Evolutionary conservation across 805 yeast species (phyloP), one percentile per base, ranked within the genome.

Genomic region (Nematodospora valgi): DNA sequence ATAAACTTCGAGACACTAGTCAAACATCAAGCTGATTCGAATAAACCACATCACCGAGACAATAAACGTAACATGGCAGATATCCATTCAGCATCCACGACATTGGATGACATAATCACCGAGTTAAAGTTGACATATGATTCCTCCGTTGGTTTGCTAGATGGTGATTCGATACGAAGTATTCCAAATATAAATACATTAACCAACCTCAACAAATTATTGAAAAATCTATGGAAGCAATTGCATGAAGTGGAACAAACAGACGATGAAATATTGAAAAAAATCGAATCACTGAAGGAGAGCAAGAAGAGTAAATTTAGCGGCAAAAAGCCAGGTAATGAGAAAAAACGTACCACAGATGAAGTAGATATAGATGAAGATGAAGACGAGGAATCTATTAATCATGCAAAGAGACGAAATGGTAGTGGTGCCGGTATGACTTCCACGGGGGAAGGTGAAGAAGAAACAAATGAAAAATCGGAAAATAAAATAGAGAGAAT

Each of bases 71-170:
- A n/a, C n/a, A n/a, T n/a, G n/a, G n/a, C n/a, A n/a, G n/a, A n/a
- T n/a, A n/a, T n/a, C n/a, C 21, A 34, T 34, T 49, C 62, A 5
- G 70, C 72, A 9, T 58, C 72, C 4, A 66, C 70, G 4, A 58
- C 65, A 6, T 51, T 82, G 34, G 69, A 70, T 19, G 72, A 74
- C 36, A 71, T 82, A 10, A 58, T 82, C 35, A 59, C 61, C 30
- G 76, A 74, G 43, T 55, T 80, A 24, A 64, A 69, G 30, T 54
- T 82, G 35, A 59, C 74, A 1, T 82, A 76, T 49, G 85, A 81
- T 47, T 62, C 72, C 4, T 73, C 76, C 25, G 62, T 73, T 12
- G 88, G 88, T 1, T 55, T 75, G 34, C 56, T 82, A 16, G 79
- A 72, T 44, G 89, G 89, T 0, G 80, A 76, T 13, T 49, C 68